Evolutionary conservation across 192 early-diverging fungal genomes (phyloP).

Genomic region (Gonapodya sp.): DNA sequence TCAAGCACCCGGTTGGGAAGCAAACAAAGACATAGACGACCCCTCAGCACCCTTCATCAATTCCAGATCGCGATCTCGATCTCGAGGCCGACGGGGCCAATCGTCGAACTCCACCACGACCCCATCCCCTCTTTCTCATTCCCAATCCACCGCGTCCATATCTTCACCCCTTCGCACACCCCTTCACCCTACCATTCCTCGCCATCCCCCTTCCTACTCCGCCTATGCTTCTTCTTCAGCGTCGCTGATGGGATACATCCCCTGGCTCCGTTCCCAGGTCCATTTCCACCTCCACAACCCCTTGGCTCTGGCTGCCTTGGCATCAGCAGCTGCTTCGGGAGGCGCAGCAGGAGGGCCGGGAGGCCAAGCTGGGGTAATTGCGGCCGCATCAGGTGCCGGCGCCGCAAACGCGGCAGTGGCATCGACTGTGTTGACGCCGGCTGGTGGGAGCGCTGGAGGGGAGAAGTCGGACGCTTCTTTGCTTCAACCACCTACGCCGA

Average conservation of each 20-base stretch:
- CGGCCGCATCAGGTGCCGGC: not conserved
- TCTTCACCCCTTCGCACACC: not conserved
- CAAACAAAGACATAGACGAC: no score
- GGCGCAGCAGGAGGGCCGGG: not conserved
- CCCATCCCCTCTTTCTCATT: not conserved
- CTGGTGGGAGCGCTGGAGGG: not conserved
- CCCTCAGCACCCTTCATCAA: no score
- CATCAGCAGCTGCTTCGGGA: not conserved
- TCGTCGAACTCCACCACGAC: no score
- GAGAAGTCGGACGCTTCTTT: no score
- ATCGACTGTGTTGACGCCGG: not conserved
- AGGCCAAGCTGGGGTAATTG: not conserved
- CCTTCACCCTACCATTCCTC: not conserved
- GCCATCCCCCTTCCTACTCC: not conserved
- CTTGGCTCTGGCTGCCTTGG: not conserved
- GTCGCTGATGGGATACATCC: not conserved
- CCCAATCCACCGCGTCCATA: not conserved
- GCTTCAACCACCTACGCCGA: not conserved
- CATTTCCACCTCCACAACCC: not conserved
- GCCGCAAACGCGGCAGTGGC: no score
- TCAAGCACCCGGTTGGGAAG: no score
- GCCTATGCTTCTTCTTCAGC: no score
- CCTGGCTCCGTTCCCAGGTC: conserved; percentile 4
- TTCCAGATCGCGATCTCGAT: no score
- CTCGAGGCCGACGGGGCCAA: no score